These are phyloP conservation scores for Cyclotella cryptica DNA, from an alignment of 108 stramenopile species.

Conservation along the genomic window DNA sequence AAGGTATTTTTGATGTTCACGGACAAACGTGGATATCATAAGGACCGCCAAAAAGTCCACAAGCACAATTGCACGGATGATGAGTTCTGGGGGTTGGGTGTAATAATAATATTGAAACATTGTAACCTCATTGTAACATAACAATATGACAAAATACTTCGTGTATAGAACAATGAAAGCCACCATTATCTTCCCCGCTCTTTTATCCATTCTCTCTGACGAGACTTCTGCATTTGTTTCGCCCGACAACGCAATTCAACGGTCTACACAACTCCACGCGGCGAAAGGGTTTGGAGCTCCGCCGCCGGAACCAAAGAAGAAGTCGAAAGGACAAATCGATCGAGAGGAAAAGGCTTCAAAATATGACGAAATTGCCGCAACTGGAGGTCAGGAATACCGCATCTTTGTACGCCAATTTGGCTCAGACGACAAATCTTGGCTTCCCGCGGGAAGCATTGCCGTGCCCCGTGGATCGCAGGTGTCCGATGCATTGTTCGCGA, in stretches of 20 bases:
- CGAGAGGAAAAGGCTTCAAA: slow-evolving; percentile 68
- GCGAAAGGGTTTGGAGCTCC: slow-evolving; percentile 75
- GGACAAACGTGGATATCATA: too few species aligned
- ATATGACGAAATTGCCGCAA: slow-evolving; percentile 81
- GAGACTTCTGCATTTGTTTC: not conserved
- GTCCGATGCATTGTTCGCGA: slow-evolving; percentile 79
- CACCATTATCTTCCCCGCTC: not conserved
- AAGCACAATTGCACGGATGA: too few species aligned
- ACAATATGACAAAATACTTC: too few species aligned
- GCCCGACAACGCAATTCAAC: slow-evolving; percentile 10
- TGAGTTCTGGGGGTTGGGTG: too few species aligned
- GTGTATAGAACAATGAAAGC: not conserved
- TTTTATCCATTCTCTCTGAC: slow-evolving; percentile 3
- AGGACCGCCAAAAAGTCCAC: too few species aligned
- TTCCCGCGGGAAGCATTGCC: slow-evolving; percentile 82
- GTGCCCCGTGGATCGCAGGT: slow-evolving; percentile 87
- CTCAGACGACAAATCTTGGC: slow-evolving; percentile 77
- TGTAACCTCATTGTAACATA: too few species aligned
- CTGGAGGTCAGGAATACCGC: slow-evolving; percentile 88
- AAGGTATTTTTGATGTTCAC: too few species aligned
- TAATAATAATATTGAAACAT: too few species aligned
- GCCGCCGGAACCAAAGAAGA: slow-evolving; percentile 53
- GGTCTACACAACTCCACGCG: not conserved
- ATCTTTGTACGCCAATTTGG: slow-evolving; percentile 91
- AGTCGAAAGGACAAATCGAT: slow-evolving; percentile 73